Base-by-base conservation (phyloP, 2,329 filamentous ascomycete genomes). In the Sporothrix curviconia region DNA sequence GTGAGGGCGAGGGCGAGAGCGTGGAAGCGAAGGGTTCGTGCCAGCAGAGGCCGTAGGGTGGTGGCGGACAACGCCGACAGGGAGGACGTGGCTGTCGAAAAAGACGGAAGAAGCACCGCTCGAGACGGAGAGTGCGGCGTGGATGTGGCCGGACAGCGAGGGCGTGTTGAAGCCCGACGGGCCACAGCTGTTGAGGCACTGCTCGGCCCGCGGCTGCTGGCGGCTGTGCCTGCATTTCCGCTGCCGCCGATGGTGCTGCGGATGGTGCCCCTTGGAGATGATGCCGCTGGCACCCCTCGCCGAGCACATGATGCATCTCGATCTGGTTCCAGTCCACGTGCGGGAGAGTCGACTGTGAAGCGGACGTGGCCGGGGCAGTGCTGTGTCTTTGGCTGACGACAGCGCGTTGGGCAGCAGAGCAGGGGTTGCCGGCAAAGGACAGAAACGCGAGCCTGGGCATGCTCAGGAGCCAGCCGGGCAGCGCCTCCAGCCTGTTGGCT, bases 351-450 rank as follows among this genome's bases (percentile, higher is more conserved):
- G 47, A 32, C 1, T 51, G 1, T 0, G 46, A 6, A 3, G 64
- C 42, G 15, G 59, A 24, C 3, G 60, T 61, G 30, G 9, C 15
- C 47, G 7, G 19, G 24, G 14, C 32, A 46, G n/a, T 59, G 49
- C n/a, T 53, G 37, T n/a, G 54, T 58, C 28, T 54, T 62, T 15
- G 51, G 22, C 6, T n/a, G n/a, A n/a, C n/a, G n/a, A n/a, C n/a
- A n/a, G n/a, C 12, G 25, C 5, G 19, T 17, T 39, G 37, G 66
- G n/a, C n/a, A n/a, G n/a, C 63, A 3, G 70, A 66, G 61, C 74
- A 78, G 1, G 76, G 74, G 54, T 79, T 78, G 3, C 74, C 74
- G 6, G 75, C 74, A 58, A 77, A 76, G 14, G 75, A 74, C 40
- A 78, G 63, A 55, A 77, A 78, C 0, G 75, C 71, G 14, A 79